Percentiles rank a stretch among this genome's conserved stretches.
phyloP scores from a whole-genome alignment of 176 grass and related monocot genomes.

The Typha latifolia region DNA sequence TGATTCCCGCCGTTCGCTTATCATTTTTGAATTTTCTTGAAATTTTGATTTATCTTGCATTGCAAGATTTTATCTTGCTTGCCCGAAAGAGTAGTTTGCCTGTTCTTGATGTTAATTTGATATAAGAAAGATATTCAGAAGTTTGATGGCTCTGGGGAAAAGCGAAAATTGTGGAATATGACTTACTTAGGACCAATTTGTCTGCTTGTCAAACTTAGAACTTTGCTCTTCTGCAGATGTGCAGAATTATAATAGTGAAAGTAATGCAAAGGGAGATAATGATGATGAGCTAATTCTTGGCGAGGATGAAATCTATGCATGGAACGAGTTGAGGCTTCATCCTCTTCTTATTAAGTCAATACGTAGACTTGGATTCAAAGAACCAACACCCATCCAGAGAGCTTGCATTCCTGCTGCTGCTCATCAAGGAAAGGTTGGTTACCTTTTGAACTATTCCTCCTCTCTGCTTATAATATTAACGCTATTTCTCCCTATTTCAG shows the following conservation, averaged over 20 bases:
- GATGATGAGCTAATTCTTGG: constrained; percentile 34
- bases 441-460: neutral
- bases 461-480: neutral
- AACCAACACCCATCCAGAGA: constrained; percentile 84
- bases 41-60: neutral
- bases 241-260: constrained; percentile 5
- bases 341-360: constrained; percentile 65
- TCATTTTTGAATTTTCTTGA: neutral
- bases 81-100: too few relatives aligned
- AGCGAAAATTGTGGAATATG: too few relatives aligned
- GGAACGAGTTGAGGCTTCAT: constrained; percentile 70
- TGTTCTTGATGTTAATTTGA: too few relatives aligned
- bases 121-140: too few relatives aligned
- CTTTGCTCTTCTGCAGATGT: constrained; percentile 15
- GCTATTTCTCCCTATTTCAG: neutral
- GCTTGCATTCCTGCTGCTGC: constrained; percentile 74
- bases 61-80: neutral
- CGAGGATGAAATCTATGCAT: constrained; percentile 69
- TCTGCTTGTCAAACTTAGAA: neutral
- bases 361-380: constrained; percentile 66
- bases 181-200: neutral
- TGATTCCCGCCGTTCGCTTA: constrained; percentile 6
- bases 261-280: constrained; percentile 24
- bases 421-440: constrained; percentile 89
- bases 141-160: too few relatives aligned